Conservation (phyloP, 2,329 filamentous ascomycete species). For the Ophiostoma ulmi region DNA sequence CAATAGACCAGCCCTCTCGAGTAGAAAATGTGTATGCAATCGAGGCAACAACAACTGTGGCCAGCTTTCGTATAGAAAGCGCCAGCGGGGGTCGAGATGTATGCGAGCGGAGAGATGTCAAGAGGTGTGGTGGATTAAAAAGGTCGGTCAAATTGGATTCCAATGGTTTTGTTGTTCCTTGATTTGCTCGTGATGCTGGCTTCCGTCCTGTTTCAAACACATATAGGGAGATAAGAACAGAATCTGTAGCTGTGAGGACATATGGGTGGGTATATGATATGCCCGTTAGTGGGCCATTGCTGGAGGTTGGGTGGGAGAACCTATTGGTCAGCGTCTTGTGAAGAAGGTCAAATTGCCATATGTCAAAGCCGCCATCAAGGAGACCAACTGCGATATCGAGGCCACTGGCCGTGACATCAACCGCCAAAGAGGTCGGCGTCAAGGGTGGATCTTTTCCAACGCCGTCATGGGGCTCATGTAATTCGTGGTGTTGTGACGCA, state of each 20-base stretch:
- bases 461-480: not conserved
- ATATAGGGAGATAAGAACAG: constrained; percentile 72
- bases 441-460: not conserved
- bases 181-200: not conserved
- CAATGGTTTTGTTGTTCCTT: not conserved
- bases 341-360: constrained; percentile 57
- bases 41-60: constrained; percentile 64
- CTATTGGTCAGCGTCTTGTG: constrained; percentile 41
- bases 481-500: not conserved
- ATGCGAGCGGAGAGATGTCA: constrained; percentile 76
- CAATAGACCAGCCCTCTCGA: constrained; percentile 77
- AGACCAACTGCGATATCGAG: constrained; percentile 66
- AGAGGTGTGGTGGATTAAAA: constrained; percentile 48
- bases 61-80: constrained; percentile 69
- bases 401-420: constrained; percentile 50
- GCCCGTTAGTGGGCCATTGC: constrained; percentile 61
- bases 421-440: constrained; percentile 58
- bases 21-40: constrained; percentile 82
- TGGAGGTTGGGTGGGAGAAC: constrained; percentile 58
- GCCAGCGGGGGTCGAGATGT: constrained; percentile 73
- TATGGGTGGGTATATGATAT: constrained; percentile 72
- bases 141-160: too few relatives aligned
- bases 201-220: constrained; percentile 43
- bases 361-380: constrained; percentile 62
- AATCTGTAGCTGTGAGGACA: constrained; percentile 69